Base-by-base conservation (phyloP, 1,284 basidiomycete species). In the Leccinum subrobustum region DNA sequence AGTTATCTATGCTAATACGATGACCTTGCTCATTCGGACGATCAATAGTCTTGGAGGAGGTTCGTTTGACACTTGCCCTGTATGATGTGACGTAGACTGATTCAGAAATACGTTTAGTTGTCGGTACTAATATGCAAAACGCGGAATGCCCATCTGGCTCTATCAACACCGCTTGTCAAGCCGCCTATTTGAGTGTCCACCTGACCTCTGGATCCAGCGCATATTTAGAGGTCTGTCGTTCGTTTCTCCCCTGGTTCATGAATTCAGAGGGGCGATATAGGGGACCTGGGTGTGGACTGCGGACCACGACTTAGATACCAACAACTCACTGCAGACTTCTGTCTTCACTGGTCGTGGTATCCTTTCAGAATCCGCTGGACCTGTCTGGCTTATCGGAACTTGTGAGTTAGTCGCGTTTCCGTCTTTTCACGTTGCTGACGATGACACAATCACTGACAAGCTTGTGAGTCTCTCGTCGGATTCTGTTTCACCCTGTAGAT, bases 261-360 rank as follows among this genome's bases (percentile, higher is more conserved):
- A 12, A 37, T 9, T 53, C 20, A 53, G 12, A 20, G 8, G 20
- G 6, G 33, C 12, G 20, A 53, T 35, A 29, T 44, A 53, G 52
- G 52, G 52, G n/a, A 53, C 52, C 3, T 53, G 52, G 52, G 52
- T 53, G 29, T 53, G 52, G 52, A 53, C 52, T 53, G 52, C 52
- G 14, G 52, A 53, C 33, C 52, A 53, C 6, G 52, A 53, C 20
- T 23, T 53, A 25, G 52, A 53, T 62, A 79, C 53, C 25, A 27
- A 27, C 9, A 4, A 18, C 65, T 42, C 79, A 79, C 63, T 66
- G 81, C 54, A 77, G 2, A 61, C 25, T 2, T 68, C 79, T 23
- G 60, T 82, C n/a, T 83, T 78, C 65, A 80, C 76, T 54, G 83
- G 80, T 0, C 79, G 84, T 20, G 85, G 84, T 12, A 75, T 87